Base-by-base conservation (phyloP, 306 rosid genomes). In the Vigna radiata region DNA sequence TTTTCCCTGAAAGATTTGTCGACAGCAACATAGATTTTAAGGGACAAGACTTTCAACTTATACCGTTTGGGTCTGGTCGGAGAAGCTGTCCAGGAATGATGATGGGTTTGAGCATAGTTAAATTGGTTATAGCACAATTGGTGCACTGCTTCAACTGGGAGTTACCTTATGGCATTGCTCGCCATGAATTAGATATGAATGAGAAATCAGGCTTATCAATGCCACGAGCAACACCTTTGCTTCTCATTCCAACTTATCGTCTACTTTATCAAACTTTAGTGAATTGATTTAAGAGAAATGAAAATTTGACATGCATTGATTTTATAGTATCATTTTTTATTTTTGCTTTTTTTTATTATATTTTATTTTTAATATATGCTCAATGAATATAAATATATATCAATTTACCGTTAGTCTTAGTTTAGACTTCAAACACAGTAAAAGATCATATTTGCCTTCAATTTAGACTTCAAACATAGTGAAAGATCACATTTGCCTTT, bases 141-240 rank as follows among this genome's bases (percentile, higher is more conserved):
- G 50, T 72, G 8, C 90, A 84, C 8, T 83, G 79, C 49, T 85
- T 87, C 47, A 44, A 66, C 7, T 87, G 87, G 89, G 62, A 85
- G 43, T 82, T 87, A 18, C 85, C 81, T 3, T 0, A 1, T 11
- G 76, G 69, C 3, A 55, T 54, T 14, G 8, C 33, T 29, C 4
- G 4, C 33, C 33, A 53, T 2, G 78, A 74, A 0, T 68, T 85
- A 8, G 87, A 81, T 16, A 83, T 77, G 86, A 23, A 0, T 2
- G 88, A 87, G 43, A 47, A 17, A 49, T 65, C 29, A 43, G 85
- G 81, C 0, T 4, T 87, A 12, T 10, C 85, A 0, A 52, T 21
- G 0, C 74, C 88, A 6, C 82, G 83, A 55, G 62, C 77, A 3
- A 77, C 7, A 13, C 85, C 69, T 31, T 81, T 87, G 48, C 43